A percentile compares a stretch with the other conserved stretches of the same genome.
Evolutionary conservation across 2,329 filamentous ascomycete species (phyloP).

Genomic region (Claviceps cyperi): DNA sequence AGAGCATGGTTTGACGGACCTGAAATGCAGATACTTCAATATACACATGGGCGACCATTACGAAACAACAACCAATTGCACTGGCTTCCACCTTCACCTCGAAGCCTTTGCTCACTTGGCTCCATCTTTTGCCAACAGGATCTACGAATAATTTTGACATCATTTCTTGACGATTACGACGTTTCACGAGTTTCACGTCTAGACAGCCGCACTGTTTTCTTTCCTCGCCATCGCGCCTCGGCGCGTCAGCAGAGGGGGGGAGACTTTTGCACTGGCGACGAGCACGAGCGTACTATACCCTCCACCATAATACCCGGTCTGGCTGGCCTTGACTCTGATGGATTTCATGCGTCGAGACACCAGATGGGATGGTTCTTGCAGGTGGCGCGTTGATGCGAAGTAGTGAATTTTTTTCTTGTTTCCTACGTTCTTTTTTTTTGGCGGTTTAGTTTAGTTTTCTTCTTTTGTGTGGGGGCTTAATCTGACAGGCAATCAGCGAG

Average conservation of each 20-base stretch:
- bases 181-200: conserved; percentile 32
- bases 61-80: conserved; percentile 20
- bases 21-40: conserved; percentile 26
- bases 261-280: conserved; percentile 19
- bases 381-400: conserved; percentile 2
- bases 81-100: conserved; percentile 13
- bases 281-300: conserved; percentile 25
- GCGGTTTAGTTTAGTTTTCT: background rate
- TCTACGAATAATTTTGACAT: conserved; percentile 5
- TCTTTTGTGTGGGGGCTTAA: too few relatives aligned
- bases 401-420: background rate
- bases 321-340: conserved; percentile 17
- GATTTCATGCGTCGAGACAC: conserved; percentile 3
- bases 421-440: background rate
- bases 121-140: conserved; percentile 6
- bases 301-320: conserved; percentile 26
- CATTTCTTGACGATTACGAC: conserved; percentile 29
- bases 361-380: background rate
- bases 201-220: conserved; percentile 26
- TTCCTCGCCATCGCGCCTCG: conserved; percentile 15
- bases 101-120: conserved; percentile 4
- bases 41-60: conserved; percentile 27
- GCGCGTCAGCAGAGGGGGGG: conserved; percentile 16
- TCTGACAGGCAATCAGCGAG: background rate
- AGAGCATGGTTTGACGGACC: conserved; percentile 23